Percentiles rank a stretch among this genome's conserved stretches.
phyloP scores from a whole-genome alignment of 202 grass and related monocot species.

The Musa balbisiana region DNA sequence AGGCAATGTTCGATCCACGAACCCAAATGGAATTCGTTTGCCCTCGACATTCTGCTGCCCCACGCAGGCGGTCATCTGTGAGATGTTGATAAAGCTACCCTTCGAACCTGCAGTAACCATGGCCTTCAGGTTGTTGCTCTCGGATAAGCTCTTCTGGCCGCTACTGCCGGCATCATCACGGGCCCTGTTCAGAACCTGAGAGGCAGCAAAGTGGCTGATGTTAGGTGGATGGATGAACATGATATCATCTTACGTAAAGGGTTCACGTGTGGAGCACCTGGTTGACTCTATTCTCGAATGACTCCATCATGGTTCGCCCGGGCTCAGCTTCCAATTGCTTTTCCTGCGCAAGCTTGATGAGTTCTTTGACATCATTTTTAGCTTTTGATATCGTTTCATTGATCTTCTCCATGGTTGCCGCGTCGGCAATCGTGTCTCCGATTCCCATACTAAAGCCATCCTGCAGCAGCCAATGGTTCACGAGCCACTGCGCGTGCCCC shows the following conservation, averaged over 20 bases:
- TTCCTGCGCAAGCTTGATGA: conserved; percentile 59
- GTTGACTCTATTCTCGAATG: conserved; percentile 94
- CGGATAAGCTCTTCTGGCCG: conserved; percentile 91
- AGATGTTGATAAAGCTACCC: conserved; percentile 92
- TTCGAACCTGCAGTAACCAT: conserved; percentile 97
- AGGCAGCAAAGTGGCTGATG: not conserved
- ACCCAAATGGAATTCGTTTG: conserved; percentile 94
- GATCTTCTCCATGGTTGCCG: conserved; percentile 75
- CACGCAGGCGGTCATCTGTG: conserved; percentile 99
- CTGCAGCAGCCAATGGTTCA: conserved; percentile 95
- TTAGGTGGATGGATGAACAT: too few relatives aligned
- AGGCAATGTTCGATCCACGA: conserved; percentile 67
- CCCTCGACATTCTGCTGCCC: conserved; percentile 97
- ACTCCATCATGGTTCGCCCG: conserved; percentile 85
- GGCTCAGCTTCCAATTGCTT: conserved; percentile 82
- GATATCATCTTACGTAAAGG: too few relatives aligned
- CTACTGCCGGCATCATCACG: conserved; percentile 98
- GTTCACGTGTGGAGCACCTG: conserved; percentile 36
- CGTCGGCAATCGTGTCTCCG: conserved; percentile 95
- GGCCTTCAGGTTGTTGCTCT: conserved; percentile 96
- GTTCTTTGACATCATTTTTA: conserved; percentile 82
- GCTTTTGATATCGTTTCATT: conserved; percentile 71
- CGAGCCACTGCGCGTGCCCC: conserved; percentile 87
- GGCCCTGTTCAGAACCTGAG: conserved; percentile 87
- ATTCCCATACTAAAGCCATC: conserved; percentile 93